Conservation (phyloP, 176 grass and related monocot species). For the Thalia dealbata region DNA sequence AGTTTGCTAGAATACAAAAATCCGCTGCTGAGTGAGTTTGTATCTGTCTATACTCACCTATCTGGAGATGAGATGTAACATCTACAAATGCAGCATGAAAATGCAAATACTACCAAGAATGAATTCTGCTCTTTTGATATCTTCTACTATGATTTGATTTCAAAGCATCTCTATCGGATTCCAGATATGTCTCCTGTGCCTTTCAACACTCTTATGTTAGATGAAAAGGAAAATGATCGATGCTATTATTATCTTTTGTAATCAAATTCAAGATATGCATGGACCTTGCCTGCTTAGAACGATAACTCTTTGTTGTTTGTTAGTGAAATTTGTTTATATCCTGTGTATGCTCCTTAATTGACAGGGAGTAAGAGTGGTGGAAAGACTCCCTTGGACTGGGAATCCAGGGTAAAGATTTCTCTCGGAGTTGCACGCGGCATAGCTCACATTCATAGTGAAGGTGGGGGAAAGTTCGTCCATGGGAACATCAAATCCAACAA, state of each 20-base stretch:
- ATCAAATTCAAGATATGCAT: neutral
- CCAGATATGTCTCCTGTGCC: neutral
- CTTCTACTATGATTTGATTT: neutral
- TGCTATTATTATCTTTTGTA: neutral
- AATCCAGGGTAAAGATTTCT: constrained; percentile 69
- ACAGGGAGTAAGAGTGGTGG: constrained; percentile 51
- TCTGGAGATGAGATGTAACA: too few relatives aligned
- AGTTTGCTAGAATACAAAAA: too few relatives aligned
- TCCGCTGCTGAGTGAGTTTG: too few relatives aligned
- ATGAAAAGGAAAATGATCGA: neutral
- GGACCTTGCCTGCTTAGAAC: neutral
- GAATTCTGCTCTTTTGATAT: neutral
- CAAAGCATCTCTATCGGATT: neutral
- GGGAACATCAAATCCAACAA: constrained; percentile 90
- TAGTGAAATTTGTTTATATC: neutral
- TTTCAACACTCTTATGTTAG: neutral
- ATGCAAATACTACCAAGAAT: too few relatives aligned
- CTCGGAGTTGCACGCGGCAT: constrained; percentile 58
- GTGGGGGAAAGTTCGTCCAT: constrained; percentile 83
- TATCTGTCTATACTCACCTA: too few relatives aligned
- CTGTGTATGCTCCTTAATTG: neutral
- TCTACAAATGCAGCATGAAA: too few relatives aligned
- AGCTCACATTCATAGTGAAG: constrained; percentile 63
- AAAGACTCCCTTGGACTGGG: constrained; percentile 80
- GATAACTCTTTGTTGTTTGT: neutral